Evolutionary conservation across 2,329 filamentous ascomycete genomes (phyloP).

Genomic region (Penicillium decumbens): DNA sequence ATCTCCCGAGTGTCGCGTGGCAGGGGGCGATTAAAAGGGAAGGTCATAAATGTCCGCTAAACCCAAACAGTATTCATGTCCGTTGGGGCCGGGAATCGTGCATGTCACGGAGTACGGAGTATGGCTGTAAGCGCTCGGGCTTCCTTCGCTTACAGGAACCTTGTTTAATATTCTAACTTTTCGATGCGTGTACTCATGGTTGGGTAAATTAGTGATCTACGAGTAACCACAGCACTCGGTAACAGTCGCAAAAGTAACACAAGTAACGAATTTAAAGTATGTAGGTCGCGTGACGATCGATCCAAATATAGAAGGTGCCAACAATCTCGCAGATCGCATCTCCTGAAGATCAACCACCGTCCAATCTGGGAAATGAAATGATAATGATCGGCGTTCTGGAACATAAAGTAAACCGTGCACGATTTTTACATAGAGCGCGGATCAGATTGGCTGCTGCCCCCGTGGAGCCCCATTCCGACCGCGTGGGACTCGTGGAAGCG

Average conservation of each 20-base stretch:
- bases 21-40: constrained; percentile 16
- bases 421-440: constrained; percentile 16
- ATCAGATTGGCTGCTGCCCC: constrained; percentile 18
- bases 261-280: neutral
- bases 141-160: constrained; percentile 21
- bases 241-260: too few relatives aligned
- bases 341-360: constrained; percentile 18
- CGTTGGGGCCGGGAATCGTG: constrained; percentile 13
- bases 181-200: too few relatives aligned
- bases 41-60: constrained; percentile 19
- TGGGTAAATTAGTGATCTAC: neutral
- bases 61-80: constrained; percentile 10
- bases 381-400: constrained; percentile 24
- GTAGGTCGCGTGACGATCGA: neutral
- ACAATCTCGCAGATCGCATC: constrained; percentile 3
- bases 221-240: too few relatives aligned
- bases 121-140: constrained; percentile 22
- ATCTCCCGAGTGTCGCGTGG: constrained; percentile 1
- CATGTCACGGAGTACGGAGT: constrained; percentile 8
- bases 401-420: constrained; percentile 18
- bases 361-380: constrained; percentile 8
- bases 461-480: constrained; percentile 13
- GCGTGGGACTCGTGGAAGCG: constrained; percentile 22
- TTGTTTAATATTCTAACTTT: too few relatives aligned
- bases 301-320: neutral